A percentile compares a stretch with the other conserved stretches of the same genome.
Conservation (phyloP, 2,329 filamentous ascomycete genomes). For the Ramichloridium luteum region DNA sequence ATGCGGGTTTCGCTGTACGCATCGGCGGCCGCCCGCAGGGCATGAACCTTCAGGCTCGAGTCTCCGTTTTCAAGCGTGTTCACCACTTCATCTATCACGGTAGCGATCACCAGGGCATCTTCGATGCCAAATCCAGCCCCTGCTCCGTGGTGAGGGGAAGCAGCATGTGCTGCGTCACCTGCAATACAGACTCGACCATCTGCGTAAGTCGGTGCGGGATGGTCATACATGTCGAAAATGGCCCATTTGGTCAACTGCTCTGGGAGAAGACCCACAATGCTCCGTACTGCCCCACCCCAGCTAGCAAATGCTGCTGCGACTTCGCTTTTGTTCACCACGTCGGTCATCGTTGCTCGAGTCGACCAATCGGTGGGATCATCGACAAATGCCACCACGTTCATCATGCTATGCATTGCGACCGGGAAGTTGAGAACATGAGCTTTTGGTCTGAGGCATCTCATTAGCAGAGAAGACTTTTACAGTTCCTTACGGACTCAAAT, state of each 20-base stretch:
- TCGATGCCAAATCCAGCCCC: constrained; percentile 47
- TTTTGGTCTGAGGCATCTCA: constrained; percentile 41
- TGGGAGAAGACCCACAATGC: constrained; percentile 31
- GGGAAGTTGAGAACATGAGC: constrained; percentile 51
- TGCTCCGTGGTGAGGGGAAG: constrained; percentile 43
- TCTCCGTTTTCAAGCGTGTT: neutral
- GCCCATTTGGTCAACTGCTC: constrained; percentile 34
- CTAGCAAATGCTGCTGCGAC: neutral
- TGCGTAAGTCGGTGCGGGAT: constrained; percentile 31
- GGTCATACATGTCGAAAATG: constrained; percentile 30
- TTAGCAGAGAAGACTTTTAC: constrained; percentile 2
- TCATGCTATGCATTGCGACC: constrained; percentile 41
- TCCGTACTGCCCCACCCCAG: constrained; percentile 24
- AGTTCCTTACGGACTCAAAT: too few relatives aligned
- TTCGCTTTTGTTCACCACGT: constrained; percentile 1
- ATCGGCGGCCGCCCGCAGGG: neutral
- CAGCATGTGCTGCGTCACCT: constrained; percentile 47
- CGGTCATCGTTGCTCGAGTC: constrained; percentile 30
- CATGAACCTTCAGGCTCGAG: neutral
- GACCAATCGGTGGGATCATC: constrained; percentile 23
- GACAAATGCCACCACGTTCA: constrained; percentile 45
- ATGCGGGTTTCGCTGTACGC: neutral
- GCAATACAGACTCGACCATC: constrained; percentile 31
- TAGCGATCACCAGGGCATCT: constrained; percentile 37
- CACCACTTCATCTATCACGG: constrained; percentile 21